Conservation (phyloP, 2,329 filamentous ascomycete genomes). For the Ascochyta rabiei region DNA sequence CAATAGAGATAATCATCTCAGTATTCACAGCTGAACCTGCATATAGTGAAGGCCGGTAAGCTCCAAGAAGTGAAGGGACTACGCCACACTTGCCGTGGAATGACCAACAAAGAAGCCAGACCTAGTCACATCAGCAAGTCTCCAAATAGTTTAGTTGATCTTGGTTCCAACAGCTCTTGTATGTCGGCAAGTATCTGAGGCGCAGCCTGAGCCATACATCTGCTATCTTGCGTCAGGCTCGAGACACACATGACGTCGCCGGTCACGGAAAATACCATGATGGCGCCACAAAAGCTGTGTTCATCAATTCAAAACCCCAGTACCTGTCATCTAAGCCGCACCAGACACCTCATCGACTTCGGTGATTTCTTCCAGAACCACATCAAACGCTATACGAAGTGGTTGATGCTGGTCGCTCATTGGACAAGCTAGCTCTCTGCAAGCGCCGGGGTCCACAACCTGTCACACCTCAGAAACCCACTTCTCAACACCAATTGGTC, state of each 20-base stretch:
- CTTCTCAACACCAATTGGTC: constrained; percentile 37
- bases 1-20: not conserved
- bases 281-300: constrained; percentile 26
- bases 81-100: not conserved
- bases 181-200: constrained; percentile 1
- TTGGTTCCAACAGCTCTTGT: constrained; percentile 3
- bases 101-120: not conserved
- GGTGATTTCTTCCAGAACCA: constrained; percentile 13
- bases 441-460: constrained; percentile 38
- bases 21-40: not conserved
- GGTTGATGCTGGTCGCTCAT: constrained; percentile 26
- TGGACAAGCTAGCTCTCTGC: constrained; percentile 24
- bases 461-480: constrained; percentile 36
- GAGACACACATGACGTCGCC: constrained; percentile 12
- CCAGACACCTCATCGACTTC: constrained; percentile 13
- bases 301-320: not conserved
- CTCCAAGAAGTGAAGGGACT: not conserved
- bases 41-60: not conserved
- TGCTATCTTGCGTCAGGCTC: not conserved
- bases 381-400: constrained; percentile 16
- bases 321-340: constrained; percentile 14
- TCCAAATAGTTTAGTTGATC: not conserved
- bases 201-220: constrained; percentile 14
- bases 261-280: not conserved
- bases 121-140: not conserved